Percentiles rank a stretch among this genome's conserved stretches.
Conservation (phyloP, 768 basidiomycete species). For the Rhizopogon vesiculosus region DNA sequence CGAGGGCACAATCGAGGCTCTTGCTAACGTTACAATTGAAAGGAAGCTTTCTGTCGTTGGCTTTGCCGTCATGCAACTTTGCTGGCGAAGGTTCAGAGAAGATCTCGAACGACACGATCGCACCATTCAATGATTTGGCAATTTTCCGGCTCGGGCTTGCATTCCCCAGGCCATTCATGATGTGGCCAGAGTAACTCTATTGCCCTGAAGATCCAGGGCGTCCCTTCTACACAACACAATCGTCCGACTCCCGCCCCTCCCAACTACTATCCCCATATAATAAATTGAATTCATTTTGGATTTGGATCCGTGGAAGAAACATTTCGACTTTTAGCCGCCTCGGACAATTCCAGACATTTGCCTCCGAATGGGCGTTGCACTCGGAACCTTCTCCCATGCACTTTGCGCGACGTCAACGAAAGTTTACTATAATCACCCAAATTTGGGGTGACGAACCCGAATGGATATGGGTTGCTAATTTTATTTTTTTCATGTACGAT, state of each 20-base stretch:
- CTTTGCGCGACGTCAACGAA: conserved; percentile 20
- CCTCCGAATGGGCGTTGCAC: conserved; percentile 3
- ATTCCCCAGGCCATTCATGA: not conserved
- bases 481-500: conserved; percentile 2
- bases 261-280: conserved; percentile 2
- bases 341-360: conserved; percentile 1
- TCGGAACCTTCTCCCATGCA: conserved; percentile 7
- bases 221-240: conserved; percentile 16
- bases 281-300: not conserved
- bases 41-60: not conserved
- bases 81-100: not conserved
- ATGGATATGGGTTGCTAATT: no score
- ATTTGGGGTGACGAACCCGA: conserved; percentile 3
- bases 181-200: not conserved
- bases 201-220: conserved; percentile 11
- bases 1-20: not conserved
- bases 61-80: not conserved
- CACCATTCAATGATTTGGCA: not conserved
- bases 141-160: not conserved
- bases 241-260: conserved; percentile 12
- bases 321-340: not conserved
- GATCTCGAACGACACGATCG: not conserved
- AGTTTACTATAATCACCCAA: conserved; percentile 9
- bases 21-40: not conserved
- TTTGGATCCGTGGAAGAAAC: not conserved